Percentiles rank a stretch among this genome's conserved stretches.
phyloP scores from a whole-genome alignment of 2,329 filamentous ascomycete genomes.

The Xylaria sp. region DNA sequence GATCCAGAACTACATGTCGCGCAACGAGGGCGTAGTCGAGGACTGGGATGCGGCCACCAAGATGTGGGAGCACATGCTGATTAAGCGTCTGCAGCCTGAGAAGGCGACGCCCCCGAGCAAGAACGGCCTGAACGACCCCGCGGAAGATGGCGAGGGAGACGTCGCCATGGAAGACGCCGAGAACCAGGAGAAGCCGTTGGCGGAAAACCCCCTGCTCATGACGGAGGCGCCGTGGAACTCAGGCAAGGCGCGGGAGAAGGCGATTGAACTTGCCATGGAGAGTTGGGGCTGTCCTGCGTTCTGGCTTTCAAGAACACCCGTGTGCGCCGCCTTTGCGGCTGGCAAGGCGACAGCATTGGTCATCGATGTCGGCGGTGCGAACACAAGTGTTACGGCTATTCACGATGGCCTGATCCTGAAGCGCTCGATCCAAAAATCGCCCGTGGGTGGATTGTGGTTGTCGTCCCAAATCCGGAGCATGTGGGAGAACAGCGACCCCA shows the following conservation, averaged over 20 bases:
- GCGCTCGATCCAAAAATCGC: slow-evolving; percentile 83
- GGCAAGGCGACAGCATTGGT: slow-evolving; percentile 94
- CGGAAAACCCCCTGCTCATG: slow-evolving; percentile 89
- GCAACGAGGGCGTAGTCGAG: slow-evolving; percentile 80
- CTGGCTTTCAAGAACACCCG: slow-evolving; percentile 86
- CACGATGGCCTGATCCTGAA: slow-evolving; percentile 94
- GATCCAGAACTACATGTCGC: slow-evolving; percentile 88
- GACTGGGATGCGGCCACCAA: slow-evolving; percentile 92
- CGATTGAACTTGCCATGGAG: slow-evolving; percentile 96
- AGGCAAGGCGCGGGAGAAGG: slow-evolving; percentile 85
- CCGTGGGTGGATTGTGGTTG: slow-evolving; percentile 85
- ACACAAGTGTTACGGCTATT: slow-evolving; percentile 85
- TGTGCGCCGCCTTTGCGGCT: slow-evolving; percentile 86
- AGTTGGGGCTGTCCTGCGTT: slow-evolving; percentile 94
- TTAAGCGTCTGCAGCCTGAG: slow-evolving; percentile 81
- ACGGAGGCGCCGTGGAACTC: slow-evolving; percentile 94
- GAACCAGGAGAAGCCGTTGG: slow-evolving; percentile 76
- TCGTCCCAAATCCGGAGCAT: slow-evolving; percentile 84
- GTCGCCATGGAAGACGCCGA: slow-evolving; percentile 60
- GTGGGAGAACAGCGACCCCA: slow-evolving; percentile 70
- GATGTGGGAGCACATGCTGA: slow-evolving; percentile 91
- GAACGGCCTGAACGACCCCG: slow-evolving; percentile 77
- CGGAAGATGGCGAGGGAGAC: slow-evolving; percentile 64
- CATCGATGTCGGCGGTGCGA: slow-evolving; percentile 86
- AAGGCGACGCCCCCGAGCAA: slow-evolving; percentile 69